Percentiles rank a stretch among this genome's conserved stretches.
These are phyloP conservation scores for Penicillium paradoxum DNA, from an alignment of 495 filamentous ascomycete species.

Conservation along the genomic window DNA sequence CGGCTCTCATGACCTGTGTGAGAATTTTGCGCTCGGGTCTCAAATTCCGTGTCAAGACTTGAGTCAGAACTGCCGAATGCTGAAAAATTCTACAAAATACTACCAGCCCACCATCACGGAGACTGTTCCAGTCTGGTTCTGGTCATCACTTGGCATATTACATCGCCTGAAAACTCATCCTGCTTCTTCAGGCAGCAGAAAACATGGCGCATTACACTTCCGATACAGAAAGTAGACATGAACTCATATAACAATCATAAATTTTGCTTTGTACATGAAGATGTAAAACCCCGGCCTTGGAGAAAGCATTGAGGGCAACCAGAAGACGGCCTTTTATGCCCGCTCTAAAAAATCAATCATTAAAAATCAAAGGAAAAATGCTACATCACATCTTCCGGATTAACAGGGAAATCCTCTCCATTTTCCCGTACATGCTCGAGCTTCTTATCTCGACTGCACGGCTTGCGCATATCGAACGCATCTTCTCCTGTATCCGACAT, in stretches of 20 bases:
- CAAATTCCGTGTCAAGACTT: constrained; percentile 19
- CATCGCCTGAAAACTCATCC: background rate
- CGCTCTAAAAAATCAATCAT: background rate
- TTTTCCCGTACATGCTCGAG: constrained; percentile 72
- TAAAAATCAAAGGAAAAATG: background rate
- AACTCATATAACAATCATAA: background rate
- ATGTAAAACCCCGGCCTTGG: background rate
- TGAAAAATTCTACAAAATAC: background rate
- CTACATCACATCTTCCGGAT: constrained; percentile 64
- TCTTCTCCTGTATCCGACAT: constrained; percentile 61
- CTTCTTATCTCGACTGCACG: constrained; percentile 76
- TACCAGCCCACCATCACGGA: background rate
- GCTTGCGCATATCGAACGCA: constrained; percentile 95
- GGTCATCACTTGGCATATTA: background rate
- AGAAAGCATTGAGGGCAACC: background rate
- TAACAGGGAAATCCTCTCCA: constrained; percentile 75
- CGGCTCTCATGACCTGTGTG: constrained; percentile 27
- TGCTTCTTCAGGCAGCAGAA: background rate
- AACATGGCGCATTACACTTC: background rate
- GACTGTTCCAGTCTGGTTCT: background rate
- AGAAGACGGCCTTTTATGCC: background rate
- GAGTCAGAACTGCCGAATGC: background rate
- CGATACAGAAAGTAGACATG: background rate
- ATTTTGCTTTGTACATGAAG: background rate
- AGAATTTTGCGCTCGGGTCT: constrained; percentile 35